Base-by-base conservation (phyloP, 139 green algal species). In the Chlamydomonas asymmetrica region DNA sequence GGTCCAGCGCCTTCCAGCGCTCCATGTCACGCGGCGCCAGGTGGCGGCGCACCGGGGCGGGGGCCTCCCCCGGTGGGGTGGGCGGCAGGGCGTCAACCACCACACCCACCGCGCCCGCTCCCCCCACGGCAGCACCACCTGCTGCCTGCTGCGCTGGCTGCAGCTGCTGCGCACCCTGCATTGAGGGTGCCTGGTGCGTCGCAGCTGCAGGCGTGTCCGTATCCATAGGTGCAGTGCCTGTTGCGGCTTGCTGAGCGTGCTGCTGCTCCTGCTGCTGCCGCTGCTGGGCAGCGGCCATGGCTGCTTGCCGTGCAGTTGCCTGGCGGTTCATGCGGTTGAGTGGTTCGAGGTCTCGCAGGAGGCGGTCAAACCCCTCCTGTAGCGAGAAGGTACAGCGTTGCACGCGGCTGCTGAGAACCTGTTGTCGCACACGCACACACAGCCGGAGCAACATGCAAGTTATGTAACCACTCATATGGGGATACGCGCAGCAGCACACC, bases 371-470 rank as follows among this genome's bases (percentile, higher is more conserved):
- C 5, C 83, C 89, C 18, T 66, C 31, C 2, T 69, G 60, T 3
- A 92, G 52, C 48, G 59, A 69, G 64, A 84, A 80, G 70, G 90
- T 76, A 68, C 82, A 88, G 27, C 83, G 74, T 31, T 65, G 78
- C 67, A 94, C 79, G 25, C 91, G 81, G 0, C 81, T 75, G 22
- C 75, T 82, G 31, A 97, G 63, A 5, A 83, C 88, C 2, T 76
- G 86, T 48, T 97, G 83, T 59, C 97, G 83, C 9, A 83, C 85
- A 5, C 92, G 93, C 2, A 92, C 88, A 70, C 56, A 7, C 50
- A 41, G 63, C 10, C 32, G 31, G 7, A 34, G 23, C 23, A 22
- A 64, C 25, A 64, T 37, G 20, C 57, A 37, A 16, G 18, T 64
- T 22, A 16, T 16, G 18, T 22, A 31, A n/a, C 18, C 18, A 9